These are phyloP conservation scores for Euphorbia schlechtendalii DNA, from an alignment of 441 rosid species.

Conservation along the genomic window DNA sequence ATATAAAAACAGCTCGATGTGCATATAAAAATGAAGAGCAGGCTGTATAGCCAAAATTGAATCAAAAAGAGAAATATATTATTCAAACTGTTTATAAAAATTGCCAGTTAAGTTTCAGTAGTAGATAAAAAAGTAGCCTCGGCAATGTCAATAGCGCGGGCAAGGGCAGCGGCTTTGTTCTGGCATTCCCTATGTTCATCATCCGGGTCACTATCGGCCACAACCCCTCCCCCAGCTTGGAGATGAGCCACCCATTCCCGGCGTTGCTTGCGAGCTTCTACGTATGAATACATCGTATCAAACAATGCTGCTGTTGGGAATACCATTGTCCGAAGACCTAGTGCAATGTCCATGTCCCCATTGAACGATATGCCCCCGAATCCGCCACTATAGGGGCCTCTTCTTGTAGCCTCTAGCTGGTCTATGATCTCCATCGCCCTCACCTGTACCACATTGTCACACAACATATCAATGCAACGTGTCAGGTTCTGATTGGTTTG, in stretches of 20 bases:
- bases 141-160: slow-evolving; percentile 76
- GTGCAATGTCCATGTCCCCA: slow-evolving; percentile 79
- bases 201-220: slow-evolving; percentile 64
- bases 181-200: slow-evolving; percentile 65
- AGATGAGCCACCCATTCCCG: slow-evolving; percentile 75
- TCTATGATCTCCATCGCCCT: slow-evolving; percentile 93
- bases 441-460: slow-evolving; percentile 33
- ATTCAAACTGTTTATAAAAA: too few species aligned
- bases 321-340: slow-evolving; percentile 64
- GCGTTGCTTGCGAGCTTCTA: slow-evolving; percentile 34
- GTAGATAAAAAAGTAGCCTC: slow-evolving; percentile 48
- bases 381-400: slow-evolving; percentile 93
- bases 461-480: not conserved
- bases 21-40: too few species aligned
- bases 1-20: too few species aligned
- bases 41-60: too few species aligned
- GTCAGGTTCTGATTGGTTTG: too few species aligned
- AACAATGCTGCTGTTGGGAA: slow-evolving; percentile 49
- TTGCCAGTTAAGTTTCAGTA: not conserved
- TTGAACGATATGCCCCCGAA: slow-evolving; percentile 66
- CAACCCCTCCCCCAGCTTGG: slow-evolving; percentile 79
- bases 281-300: slow-evolving; percentile 59
- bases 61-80: too few species aligned
- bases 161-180: slow-evolving; percentile 68
- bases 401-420: slow-evolving; percentile 52